Conservation (phyloP, 2,329 filamentous ascomycete genomes). For the Paraphoma chrysanthemicola region DNA sequence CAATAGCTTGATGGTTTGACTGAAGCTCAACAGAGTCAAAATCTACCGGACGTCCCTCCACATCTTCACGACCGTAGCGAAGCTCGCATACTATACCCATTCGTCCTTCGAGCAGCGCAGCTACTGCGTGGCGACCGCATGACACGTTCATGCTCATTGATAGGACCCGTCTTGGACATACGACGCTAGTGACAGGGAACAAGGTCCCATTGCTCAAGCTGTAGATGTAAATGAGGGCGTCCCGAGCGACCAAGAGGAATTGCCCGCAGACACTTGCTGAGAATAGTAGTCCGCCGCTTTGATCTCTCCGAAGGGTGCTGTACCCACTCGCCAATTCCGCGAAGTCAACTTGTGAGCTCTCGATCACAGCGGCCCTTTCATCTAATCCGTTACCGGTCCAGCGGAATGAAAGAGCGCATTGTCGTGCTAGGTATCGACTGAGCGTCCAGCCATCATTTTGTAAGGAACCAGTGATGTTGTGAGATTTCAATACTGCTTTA, state of each 20-base stretch:
- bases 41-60: constrained; percentile 6
- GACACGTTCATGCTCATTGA: constrained; percentile 70
- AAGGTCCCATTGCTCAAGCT: constrained; percentile 49
- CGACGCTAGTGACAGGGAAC: constrained; percentile 59
- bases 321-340: constrained; percentile 37
- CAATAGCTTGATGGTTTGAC: constrained; percentile 28
- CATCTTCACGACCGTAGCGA: constrained; percentile 8
- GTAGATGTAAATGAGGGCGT: constrained; percentile 65
- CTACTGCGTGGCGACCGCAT: constrained; percentile 61
- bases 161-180: constrained; percentile 64
- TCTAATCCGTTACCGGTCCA: constrained; percentile 50
- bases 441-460: constrained; percentile 47
- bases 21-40: constrained; percentile 38
- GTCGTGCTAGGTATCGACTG: constrained; percentile 57
- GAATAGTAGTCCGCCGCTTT: constrained; percentile 50
- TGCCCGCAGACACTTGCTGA: constrained; percentile 65
- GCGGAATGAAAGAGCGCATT: constrained; percentile 54
- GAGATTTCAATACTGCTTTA: background rate
- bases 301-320: constrained; percentile 11
- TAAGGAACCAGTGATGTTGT: background rate
- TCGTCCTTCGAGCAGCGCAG: constrained; percentile 65
- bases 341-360: constrained; percentile 43
- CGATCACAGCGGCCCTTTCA: constrained; percentile 13
- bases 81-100: constrained; percentile 67
- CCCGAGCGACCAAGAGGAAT: constrained; percentile 64